Percentiles rank a stretch among this genome's conserved stretches.
Evolutionary conservation across 257 asterid species (phyloP).

Genomic region (Petunia axillaris): DNA sequence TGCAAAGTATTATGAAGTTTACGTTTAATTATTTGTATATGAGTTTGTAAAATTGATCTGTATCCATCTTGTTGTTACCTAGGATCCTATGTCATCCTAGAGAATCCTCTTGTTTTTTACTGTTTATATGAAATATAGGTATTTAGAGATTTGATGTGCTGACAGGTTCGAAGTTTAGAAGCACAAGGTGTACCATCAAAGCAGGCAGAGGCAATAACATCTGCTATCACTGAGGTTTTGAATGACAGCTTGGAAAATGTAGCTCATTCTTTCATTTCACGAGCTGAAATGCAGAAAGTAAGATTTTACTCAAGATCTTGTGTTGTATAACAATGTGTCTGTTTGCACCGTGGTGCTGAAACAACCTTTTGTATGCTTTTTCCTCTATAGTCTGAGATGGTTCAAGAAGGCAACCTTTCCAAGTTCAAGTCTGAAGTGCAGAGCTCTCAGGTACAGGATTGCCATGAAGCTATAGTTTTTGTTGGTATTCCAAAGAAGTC

Average conservation of each 20-base stretch:
- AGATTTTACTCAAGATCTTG: constrained; percentile 14
- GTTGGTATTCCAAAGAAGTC: neutral
- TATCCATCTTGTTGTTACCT: neutral
- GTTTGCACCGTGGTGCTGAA: neutral
- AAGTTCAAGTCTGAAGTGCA: constrained; percentile 62
- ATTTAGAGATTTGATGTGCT: constrained; percentile 10
- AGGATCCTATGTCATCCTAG: neutral
- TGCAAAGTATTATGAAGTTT: too few relatives aligned
- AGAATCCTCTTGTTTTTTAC: neutral
- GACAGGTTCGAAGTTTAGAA: constrained; percentile 64
- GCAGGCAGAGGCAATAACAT: constrained; percentile 72
- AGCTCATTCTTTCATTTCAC: constrained; percentile 53
- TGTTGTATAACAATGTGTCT: neutral
- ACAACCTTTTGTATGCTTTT: neutral
- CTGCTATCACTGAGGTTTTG: constrained; percentile 60
- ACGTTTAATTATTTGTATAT: neutral
- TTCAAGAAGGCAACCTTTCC: constrained; percentile 52
- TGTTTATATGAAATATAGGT: neutral
- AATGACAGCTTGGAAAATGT: constrained; percentile 63
- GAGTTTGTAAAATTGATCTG: neutral
- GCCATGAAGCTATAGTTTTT: neutral
- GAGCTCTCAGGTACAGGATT: constrained; percentile 55
- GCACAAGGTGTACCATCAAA: constrained; percentile 60
- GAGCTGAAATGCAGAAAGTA: constrained; percentile 68
- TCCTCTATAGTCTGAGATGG: constrained; percentile 49